Evolutionary conservation across 2,329 filamentous ascomycete species (phyloP), one percentile per base, ranked within the genome.

Genomic region (Cordyceps farinosa): DNA sequence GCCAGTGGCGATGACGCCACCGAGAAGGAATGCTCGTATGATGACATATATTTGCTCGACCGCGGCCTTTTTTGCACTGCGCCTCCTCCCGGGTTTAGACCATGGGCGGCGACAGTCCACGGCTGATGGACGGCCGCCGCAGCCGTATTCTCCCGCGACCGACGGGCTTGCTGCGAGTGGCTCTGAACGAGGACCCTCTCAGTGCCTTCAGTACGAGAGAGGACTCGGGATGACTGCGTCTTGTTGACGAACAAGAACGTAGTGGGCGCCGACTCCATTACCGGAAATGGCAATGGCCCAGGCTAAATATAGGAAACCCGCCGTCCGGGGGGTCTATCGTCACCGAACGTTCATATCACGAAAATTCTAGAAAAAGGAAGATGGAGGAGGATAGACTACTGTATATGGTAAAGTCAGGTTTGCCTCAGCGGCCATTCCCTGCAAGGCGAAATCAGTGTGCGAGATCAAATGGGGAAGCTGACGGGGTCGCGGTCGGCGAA

Each of bases 221-320:
- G 30, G 17, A 52, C 50, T 15, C 50, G 50, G 6, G 50, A 52
- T n/a, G 50, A 36, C 50, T 36, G 50, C 30, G 50, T 52, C 15
- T 52, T 52, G 50, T 52, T 52, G 50, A 52, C 50, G 10, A 52
- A 52, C 4, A 52, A 30, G 50, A 52, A 36, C 13, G 50, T 52
- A 8, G 36, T 52, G 17, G 50, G 30, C 30, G 50, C 30, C 32
- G 50, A 52, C 50, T 52, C 50, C 50, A 52, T 52, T 52, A n/a
- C 50, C 50, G 15, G 29, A 52, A 52, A 27, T 22, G 50, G 50
- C 22, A 22, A 22, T 22, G 22, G 22, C 22, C 22, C 22, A 22
- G 1, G 22, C 22, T 22, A 6, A n/a, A 36, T 17, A 5, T n/a
- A 17, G 15, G 29, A n/a, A 32, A 34, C 29, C 45, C 15, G 29